Evolutionary conservation across 345 rosid genomes (phyloP), one percentile per base, ranked within the genome.

Genomic region (Rhodomyrtus tomentosa): DNA sequence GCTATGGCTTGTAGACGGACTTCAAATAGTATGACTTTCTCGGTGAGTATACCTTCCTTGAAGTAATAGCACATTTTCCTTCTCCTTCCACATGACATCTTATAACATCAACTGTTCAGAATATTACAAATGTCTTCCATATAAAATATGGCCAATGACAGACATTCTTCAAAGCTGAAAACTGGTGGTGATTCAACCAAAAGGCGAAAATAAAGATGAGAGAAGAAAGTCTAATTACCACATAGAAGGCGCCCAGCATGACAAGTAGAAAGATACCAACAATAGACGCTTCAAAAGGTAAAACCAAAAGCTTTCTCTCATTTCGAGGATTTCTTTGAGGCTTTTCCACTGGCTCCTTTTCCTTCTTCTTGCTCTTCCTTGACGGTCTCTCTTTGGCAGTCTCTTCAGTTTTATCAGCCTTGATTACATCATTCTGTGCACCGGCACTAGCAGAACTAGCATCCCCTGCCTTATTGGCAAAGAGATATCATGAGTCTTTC

Each of bases 201-300:
- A 36, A 50, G 53, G 55, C 3, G 7, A 45, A n/a, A 22, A 55
- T 15, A 20, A 49, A 50, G 38, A 25, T 7, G 49, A 42, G 83
- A 20, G 25, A 82, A 50, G 83, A 84, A 84, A 76, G 53, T 24
- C 81, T 82, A 89, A 87, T 84, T 96, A 97, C 99, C 99, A 95
- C 99, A 76, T 97, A 97, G 93, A 95, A 97, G 84, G 98, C 95
- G 72, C 99, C 99, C 87, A 97, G 89, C 89, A 97, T 87, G 87
- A 97, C 91, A 80, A 97, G 96, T 76, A 97, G 91, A 83, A 97
- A 89, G 87, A 97, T 90, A 86, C 96, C 93, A 89, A 97, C 85
- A 76, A 95, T 74, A 58, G 99, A 97, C 84, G 94, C 85, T 89
- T 93, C 99, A 68, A 94, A 83, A 81, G 99, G 99, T 85, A 97